phyloP scores from a whole-genome alignment of 306 rosid genomes.

The Corylus avellana region DNA sequence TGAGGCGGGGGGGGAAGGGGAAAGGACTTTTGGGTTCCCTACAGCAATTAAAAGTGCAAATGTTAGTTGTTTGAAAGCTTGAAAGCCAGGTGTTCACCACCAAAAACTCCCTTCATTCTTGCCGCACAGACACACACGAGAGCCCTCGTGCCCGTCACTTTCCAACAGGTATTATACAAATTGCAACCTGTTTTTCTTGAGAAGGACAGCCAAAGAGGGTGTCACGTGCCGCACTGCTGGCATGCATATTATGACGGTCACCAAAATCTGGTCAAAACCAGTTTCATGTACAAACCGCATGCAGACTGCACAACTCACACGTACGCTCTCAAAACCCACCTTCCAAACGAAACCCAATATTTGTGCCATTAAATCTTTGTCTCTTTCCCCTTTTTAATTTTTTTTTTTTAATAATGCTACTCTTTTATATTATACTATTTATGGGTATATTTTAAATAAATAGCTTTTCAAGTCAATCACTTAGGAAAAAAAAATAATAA shows the following conservation, averaged over 20 bases:
- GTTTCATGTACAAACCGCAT: neutral
- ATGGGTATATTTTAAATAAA: no score
- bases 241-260: conserved; percentile 12
- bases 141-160: conserved; percentile 39
- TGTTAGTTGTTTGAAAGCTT: neutral
- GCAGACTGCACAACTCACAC: conserved; percentile 42
- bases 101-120: neutral
- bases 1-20: no score
- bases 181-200: neutral
- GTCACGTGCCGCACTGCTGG: conserved; percentile 44
- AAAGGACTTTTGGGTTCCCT: neutral
- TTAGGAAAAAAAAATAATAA: no score
- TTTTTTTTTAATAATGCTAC: no score
- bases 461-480: no score
- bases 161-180: conserved; percentile 5
- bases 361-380: neutral
- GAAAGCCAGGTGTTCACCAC: neutral
- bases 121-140: conserved; percentile 9
- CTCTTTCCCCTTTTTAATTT: no score
- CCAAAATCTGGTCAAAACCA: conserved; percentile 28
- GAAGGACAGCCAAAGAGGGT: conserved; percentile 3
- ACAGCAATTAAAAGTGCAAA: neutral
- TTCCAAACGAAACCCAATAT: neutral
- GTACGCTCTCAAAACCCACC: neutral
- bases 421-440: no score